These are phyloP conservation scores for Vigna hirtella DNA, from an alignment of 306 rosid genomes.

Conservation along the genomic window DNA sequence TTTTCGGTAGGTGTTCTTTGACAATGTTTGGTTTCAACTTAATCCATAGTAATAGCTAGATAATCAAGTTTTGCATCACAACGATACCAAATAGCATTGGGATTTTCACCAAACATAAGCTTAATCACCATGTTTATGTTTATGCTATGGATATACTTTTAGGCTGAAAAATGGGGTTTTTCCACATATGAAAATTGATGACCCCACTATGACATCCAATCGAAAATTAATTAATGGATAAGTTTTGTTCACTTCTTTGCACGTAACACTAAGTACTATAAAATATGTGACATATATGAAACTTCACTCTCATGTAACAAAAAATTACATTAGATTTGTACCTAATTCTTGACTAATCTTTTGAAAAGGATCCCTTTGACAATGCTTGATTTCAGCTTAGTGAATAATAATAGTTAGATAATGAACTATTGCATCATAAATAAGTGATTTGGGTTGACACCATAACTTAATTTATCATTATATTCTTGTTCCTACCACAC, in stretches of 20 bases:
- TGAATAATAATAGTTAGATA: not conserved
- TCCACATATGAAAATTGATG: not conserved
- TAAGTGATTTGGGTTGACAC: conserved; percentile 1
- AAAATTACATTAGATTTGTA: not conserved
- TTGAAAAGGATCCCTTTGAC: conserved; percentile 29
- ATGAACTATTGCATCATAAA: conserved; percentile 7
- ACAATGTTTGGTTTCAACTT: conserved; percentile 10
- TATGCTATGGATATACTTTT: not conserved
- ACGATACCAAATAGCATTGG: not conserved
- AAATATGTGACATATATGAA: not conserved
- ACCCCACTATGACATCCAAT: conserved; percentile 53
- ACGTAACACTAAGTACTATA: conserved; percentile 4
- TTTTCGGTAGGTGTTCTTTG: conserved; percentile 26
- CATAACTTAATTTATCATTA: not conserved
- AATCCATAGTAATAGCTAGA: not conserved
- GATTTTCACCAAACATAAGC: too few relatives aligned
- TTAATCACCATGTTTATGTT: not conserved
- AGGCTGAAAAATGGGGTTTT: too few relatives aligned
- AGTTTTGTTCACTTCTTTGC: not conserved
- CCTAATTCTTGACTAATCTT: conserved; percentile 28
- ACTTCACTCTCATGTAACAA: conserved; percentile 8
- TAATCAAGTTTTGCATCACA: conserved; percentile 13
- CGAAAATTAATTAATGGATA: conserved; percentile 25
- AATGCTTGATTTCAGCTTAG: conserved; percentile 11
- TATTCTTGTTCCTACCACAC: too few relatives aligned